Evolutionary conservation across 192 early-diverging fungal species (phyloP).

Genomic region (Rhizophagus prolifer): DNA sequence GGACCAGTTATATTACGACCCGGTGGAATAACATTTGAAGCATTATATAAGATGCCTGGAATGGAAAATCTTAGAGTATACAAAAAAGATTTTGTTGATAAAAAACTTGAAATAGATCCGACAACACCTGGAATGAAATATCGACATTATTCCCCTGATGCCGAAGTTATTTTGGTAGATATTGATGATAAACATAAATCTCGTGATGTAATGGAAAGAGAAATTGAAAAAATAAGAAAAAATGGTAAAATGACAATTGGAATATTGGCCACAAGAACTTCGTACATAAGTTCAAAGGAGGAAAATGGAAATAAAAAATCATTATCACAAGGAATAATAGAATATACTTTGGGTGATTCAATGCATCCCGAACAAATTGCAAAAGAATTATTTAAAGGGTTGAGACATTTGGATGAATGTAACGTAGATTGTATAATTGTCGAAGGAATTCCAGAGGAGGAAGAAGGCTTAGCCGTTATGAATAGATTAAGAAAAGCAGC

Average conservation of each 20-base stretch:
- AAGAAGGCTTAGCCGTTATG: conserved; percentile 97
- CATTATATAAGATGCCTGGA: conserved; percentile 57
- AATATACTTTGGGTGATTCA: conserved; percentile 55
- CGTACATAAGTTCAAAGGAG: not conserved
- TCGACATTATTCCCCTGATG: conserved; percentile 92
- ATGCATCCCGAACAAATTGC: conserved; percentile 64
- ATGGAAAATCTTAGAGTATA: conserved; percentile 76
- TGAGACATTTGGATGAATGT: conserved; percentile 74
- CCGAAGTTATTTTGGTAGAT: conserved; percentile 77
- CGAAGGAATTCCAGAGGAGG: conserved; percentile 82
- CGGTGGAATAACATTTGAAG: conserved; percentile 88
- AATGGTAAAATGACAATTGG: conserved; percentile 31
- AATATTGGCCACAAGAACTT: not conserved
- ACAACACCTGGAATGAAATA: conserved; percentile 99
- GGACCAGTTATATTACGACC: conserved; percentile 84
- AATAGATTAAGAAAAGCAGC: conserved; percentile 93
- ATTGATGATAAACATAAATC: conserved; percentile 10
- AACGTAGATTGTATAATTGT: conserved; percentile 79
- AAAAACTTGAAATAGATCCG: conserved; percentile 70
- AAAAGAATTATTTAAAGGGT: conserved; percentile 71
- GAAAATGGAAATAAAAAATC: not conserved
- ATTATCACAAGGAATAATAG: conserved; percentile 30
- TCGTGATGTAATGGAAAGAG: conserved; percentile 27
- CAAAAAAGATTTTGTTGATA: conserved; percentile 71
- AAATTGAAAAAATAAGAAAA: conserved; percentile 35